These are phyloP conservation scores for Globisporangium paddicum DNA, from an alignment of 352 stramenopile species.

Conservation along the genomic window DNA sequence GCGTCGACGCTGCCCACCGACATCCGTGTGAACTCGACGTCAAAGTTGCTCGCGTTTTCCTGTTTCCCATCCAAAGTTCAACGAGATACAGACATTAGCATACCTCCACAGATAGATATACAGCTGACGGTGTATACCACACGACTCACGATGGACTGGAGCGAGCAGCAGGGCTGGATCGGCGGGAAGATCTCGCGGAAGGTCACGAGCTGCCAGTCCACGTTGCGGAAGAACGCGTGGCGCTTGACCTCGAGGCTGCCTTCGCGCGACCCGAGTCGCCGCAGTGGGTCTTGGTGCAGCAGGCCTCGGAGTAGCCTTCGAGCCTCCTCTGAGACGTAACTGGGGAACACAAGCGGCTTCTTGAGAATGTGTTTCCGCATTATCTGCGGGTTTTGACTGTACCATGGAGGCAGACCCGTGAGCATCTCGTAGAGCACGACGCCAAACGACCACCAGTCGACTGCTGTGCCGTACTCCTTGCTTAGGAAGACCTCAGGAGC, in stretches of 20 bases:
- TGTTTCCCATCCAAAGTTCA: background rate
- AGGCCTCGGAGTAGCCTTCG: conserved; percentile 45
- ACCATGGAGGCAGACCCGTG: conserved; percentile 74
- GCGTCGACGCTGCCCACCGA: conserved; percentile 45
- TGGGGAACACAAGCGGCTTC: conserved; percentile 48
- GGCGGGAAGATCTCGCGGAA: conserved; percentile 57
- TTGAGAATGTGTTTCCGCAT: conserved; percentile 52
- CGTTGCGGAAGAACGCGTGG: conserved; percentile 56
- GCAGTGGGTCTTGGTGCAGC: conserved; percentile 34
- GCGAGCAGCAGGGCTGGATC: conserved; percentile 52
- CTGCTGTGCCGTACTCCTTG: conserved; percentile 63
- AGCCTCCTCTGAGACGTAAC: conserved; percentile 43
- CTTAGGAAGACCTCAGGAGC: conserved; percentile 67
- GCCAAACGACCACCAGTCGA: conserved; percentile 82
- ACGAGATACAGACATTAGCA: background rate
- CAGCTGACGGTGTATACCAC: too few species aligned
- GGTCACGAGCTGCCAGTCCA: conserved; percentile 67
- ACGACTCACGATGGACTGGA: conserved; percentile 38
- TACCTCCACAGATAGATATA: background rate
- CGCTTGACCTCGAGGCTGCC: conserved; percentile 52
- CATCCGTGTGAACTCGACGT: conserved; percentile 76
- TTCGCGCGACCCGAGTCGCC: conserved; percentile 43
- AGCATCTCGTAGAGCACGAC: conserved; percentile 75
- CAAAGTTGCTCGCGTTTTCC: conserved; percentile 80
- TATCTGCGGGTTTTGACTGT: conserved; percentile 46